Evolutionary conservation across 2,329 filamentous ascomycete genomes (phyloP).

Genomic region (Metarhizium brunneum): DNA sequence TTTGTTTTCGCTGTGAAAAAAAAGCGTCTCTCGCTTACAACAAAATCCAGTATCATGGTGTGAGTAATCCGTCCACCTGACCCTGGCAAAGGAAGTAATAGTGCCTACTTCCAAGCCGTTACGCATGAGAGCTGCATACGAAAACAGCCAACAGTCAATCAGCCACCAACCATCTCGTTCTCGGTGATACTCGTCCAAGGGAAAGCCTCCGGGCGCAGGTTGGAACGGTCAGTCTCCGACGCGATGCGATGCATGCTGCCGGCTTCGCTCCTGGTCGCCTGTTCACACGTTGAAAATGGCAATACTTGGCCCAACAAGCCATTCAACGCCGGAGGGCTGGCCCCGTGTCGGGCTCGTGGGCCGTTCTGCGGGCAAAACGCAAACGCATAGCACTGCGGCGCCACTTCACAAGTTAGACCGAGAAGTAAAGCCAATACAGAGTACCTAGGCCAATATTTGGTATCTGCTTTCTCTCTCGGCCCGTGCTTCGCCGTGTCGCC

Average conservation of each 20-base stretch:
- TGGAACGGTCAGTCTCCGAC: background rate
- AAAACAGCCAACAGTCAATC: background rate
- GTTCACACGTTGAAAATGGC: too few relatives aligned
- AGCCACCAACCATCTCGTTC: background rate
- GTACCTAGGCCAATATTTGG: background rate
- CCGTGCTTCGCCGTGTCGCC: too few relatives aligned
- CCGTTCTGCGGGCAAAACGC: background rate
- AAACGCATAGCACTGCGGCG: background rate
- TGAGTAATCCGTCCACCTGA: too few relatives aligned
- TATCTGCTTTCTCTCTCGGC: background rate
- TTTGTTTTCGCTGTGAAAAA: too few relatives aligned
- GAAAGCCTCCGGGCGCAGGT: background rate
- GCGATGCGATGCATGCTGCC: background rate
- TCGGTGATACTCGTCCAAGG: background rate
- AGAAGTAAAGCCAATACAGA: background rate
- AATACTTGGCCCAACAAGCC: background rate
- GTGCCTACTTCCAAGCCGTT: too few relatives aligned
- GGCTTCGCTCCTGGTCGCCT: background rate
- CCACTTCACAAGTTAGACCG: background rate
- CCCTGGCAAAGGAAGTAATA: too few relatives aligned
- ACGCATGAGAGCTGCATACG: too few relatives aligned
- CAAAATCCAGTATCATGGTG: too few relatives aligned
- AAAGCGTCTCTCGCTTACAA: too few relatives aligned
- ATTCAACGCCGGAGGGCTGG: background rate
- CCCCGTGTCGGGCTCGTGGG: background rate